Percentiles rank a stretch among this genome's conserved stretches.
Conservation (phyloP, 1,284 basidiomycete species). For the Cerioporus squamosus region DNA sequence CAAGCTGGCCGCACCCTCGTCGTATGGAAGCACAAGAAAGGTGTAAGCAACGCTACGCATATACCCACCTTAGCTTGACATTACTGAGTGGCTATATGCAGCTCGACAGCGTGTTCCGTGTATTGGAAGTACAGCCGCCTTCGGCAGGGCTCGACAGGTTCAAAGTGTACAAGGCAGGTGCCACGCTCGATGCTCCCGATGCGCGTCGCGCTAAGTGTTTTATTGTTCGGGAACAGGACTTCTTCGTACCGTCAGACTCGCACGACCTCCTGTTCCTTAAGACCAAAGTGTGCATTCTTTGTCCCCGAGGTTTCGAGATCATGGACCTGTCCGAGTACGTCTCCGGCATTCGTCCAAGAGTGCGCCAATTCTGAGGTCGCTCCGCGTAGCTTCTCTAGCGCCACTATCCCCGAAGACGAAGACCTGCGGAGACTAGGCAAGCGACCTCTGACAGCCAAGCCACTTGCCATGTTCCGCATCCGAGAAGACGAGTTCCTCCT, state of each 20-base stretch:
- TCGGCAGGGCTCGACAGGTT: too few relatives aligned
- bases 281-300: constrained; percentile 88
- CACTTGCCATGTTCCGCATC: constrained; percentile 91
- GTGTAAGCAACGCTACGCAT: constrained; percentile 52
- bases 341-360: neutral
- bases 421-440: constrained; percentile 78
- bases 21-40: constrained; percentile 94
- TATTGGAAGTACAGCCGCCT: constrained; percentile 79
- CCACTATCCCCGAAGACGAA: constrained; percentile 82
- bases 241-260: constrained; percentile 90
- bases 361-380: neutral
- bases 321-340: constrained; percentile 91
- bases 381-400: constrained; percentile 77
- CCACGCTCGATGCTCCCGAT: too few relatives aligned
- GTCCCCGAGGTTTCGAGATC: constrained; percentile 92
- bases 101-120: constrained; percentile 90
- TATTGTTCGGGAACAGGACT: constrained; percentile 68
- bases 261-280: constrained; percentile 90
- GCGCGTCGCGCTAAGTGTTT: neutral
- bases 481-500: constrained; percentile 90
- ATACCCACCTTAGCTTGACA: neutral
- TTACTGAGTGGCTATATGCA: constrained; percentile 31
- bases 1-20: constrained; percentile 85
- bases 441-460: constrained; percentile 79
- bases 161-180: too few relatives aligned